phyloP scores from a whole-genome alignment of 129 eudicot genomes.

The Flaveria robusta region DNA sequence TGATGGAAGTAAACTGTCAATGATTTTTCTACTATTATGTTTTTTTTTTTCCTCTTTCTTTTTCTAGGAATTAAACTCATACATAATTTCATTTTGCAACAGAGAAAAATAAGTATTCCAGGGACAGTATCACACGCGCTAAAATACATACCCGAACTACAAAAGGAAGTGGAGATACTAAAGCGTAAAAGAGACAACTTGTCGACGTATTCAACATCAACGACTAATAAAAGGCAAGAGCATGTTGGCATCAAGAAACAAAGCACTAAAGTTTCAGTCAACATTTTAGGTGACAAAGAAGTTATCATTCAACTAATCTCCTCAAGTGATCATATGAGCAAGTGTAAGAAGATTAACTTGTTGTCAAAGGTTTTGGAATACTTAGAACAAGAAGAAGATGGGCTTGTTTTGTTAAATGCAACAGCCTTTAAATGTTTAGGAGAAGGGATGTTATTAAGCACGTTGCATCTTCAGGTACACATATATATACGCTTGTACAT shows the following conservation, averaged over 20 bases:
- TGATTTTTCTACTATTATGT: not conserved
- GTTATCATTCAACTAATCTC: conserved; percentile 45
- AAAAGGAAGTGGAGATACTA: conserved; percentile 48
- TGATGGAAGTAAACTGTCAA: not conserved
- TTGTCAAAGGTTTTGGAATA: conserved; percentile 33
- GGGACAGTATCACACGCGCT: conserved; percentile 35
- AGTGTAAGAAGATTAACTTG: conserved; percentile 1
- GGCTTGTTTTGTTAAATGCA: conserved; percentile 41
- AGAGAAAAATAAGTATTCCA: conserved; percentile 51
- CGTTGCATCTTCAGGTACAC: conserved; percentile 51
- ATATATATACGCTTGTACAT: not conserved
- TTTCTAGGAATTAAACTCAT: not conserved
- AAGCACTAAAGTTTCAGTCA: not conserved
- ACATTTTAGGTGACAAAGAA: conserved; percentile 38
- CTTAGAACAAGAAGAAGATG: conserved; percentile 40
- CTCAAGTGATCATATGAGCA: conserved; percentile 3
- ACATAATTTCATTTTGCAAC: conserved; percentile 11
- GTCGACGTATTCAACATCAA: conserved; percentile 17
- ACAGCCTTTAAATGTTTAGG: conserved; percentile 35
- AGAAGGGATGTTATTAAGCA: conserved; percentile 39
- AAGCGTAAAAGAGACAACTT: conserved; percentile 31
- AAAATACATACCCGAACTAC: conserved; percentile 54
- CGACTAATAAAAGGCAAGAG: not conserved
- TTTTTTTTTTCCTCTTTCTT: not conserved
- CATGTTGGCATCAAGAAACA: conserved; percentile 15